Conservation (phyloP, 2,329 filamentous ascomycete genomes). For the Exophiala oligosperma region DNA sequence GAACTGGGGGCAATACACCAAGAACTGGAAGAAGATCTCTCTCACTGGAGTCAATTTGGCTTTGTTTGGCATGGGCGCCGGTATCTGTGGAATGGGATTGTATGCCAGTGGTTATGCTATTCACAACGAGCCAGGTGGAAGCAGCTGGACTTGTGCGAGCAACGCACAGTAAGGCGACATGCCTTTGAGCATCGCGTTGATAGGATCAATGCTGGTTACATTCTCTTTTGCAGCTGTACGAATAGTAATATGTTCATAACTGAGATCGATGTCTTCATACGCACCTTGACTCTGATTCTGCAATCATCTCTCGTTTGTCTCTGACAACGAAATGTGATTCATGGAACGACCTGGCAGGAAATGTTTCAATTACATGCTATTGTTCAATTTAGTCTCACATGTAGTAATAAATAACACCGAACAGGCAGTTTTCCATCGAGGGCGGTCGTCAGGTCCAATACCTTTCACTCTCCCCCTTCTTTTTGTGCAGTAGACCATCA, state of each 20-base stretch:
- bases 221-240: not conserved
- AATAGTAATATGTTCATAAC: not conserved
- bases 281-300: no score
- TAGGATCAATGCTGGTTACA: not conserved
- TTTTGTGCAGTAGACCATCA: no score
- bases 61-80: constrained; percentile 17
- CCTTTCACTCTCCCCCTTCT: no score
- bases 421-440: no score
- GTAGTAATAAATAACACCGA: no score
- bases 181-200: not conserved
- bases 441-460: no score
- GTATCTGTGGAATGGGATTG: constrained; percentile 40
- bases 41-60: constrained; percentile 26
- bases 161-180: constrained; percentile 29
- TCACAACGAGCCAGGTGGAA: constrained; percentile 34
- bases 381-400: no score
- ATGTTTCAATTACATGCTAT: no score
- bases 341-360: no score
- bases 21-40: constrained; percentile 32
- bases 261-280: no score
- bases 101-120: constrained; percentile 44
- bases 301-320: no score
- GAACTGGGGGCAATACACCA: constrained; percentile 36
- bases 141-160: constrained; percentile 41
- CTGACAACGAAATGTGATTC: no score